These are phyloP conservation scores for Aristolochia fimbriata DNA, from an alignment of 164 flowering plant genomes.

Conservation along the genomic window DNA sequence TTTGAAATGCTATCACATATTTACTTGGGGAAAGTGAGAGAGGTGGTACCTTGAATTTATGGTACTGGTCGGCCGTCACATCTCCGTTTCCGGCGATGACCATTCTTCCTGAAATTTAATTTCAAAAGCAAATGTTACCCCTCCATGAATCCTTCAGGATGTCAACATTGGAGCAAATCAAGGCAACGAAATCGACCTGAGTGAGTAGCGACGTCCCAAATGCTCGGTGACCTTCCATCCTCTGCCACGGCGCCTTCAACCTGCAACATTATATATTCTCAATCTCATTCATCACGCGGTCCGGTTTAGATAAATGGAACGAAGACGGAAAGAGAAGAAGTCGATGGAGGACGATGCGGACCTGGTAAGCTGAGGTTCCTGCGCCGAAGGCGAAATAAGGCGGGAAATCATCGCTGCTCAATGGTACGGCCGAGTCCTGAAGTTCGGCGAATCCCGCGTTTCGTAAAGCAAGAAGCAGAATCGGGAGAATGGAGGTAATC, in stretches of 20 bases:
- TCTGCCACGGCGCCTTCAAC: slow-evolving; percentile 11
- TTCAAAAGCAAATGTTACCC: too few species aligned
- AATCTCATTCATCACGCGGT: background rate
- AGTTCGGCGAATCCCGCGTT: background rate
- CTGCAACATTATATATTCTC: background rate
- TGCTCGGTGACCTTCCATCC: slow-evolving; percentile 12
- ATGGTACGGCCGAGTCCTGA: background rate
- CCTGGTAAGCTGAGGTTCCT: slow-evolving; percentile 6
- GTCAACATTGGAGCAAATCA: slow-evolving; percentile 3
- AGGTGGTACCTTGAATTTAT: slow-evolving; percentile 10
- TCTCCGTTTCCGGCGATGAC: slow-evolving; percentile 3
- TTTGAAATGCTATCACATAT: too few species aligned
- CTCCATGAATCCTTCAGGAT: too few species aligned
- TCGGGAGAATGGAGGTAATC: too few species aligned
- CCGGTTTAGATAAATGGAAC: background rate
- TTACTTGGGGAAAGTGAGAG: background rate
- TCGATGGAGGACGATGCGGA: background rate
- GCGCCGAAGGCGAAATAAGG: slow-evolving; percentile 3
- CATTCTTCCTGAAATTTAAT: background rate
- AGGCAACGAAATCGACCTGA: background rate
- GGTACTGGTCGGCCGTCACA: slow-evolving; percentile 9
- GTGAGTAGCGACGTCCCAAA: slow-evolving; percentile 11
- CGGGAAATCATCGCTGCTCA: slow-evolving; percentile 7
- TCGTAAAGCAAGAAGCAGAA: background rate
- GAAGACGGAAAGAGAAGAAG: background rate